Base-by-base conservation (phyloP, 1,284 basidiomycete genomes). In the Ceratobasidium sp. region DNA sequence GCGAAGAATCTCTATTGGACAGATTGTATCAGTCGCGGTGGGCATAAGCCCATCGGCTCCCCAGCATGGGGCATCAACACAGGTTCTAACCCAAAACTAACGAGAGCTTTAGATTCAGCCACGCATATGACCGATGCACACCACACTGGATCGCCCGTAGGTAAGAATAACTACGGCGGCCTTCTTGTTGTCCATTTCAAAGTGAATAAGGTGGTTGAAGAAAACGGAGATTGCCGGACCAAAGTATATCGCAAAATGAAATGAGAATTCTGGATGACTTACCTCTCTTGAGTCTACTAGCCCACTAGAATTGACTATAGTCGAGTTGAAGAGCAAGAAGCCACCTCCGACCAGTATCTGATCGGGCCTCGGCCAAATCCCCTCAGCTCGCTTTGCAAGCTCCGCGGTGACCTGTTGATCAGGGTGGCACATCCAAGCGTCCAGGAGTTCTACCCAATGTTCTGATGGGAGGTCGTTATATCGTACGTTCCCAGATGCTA, bases 371-470 rank as follows among this genome's bases (percentile, higher is more conserved):
- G 94, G 94, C 89, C 91, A 93, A 76, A 95, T 93, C 0, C 89
- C 91, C 39, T 82, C 80, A 0, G 86, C 85, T 72, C 85, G 84
- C 71, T 84, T 82, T 52, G 85, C 79, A 2, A 93, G 83, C 16
- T 88, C 83, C 25, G 88, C 87, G 68, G 89, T 84, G 54, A 95
- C 79, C 33, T 84, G 85, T 78, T 96, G 94, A 75, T 97, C 94
- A 21, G 87, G 79, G 78, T 98, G 96, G 75, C 95, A 98, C 91
- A 99, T 95, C 95, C 95, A 98, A 1, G 93, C 90, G 70, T 98
- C 95, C 23, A 98, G 86, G 44, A 98, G 86, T 77, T 99, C 95
- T 69, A 94, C 90, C 95, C 95, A 99, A 74, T 97, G 88, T 75
- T 97, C 93, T 1, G 91, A 95, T 0, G 95, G 95, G 6, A 99